Conservation (phyloP, 2,329 filamentous ascomycete genomes). For the Stemphylium vesicarium region DNA sequence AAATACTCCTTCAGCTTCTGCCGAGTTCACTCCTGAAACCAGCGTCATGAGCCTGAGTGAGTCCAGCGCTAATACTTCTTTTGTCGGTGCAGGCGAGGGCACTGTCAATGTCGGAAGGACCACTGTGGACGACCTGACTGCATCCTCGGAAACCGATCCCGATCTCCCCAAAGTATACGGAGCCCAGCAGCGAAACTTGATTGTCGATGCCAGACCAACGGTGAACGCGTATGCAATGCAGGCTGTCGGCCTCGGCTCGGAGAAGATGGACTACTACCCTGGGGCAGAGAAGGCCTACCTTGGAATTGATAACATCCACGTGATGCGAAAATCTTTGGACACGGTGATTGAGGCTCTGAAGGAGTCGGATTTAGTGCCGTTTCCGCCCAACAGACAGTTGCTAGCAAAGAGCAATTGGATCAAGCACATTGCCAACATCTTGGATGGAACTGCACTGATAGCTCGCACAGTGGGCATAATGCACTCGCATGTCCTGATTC, state of each 20-base stretch:
- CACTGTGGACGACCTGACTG: slow-evolving; percentile 36
- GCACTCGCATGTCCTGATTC: slow-evolving; percentile 93
- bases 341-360: slow-evolving; percentile 90
- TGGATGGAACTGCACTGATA: slow-evolving; percentile 85
- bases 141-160: slow-evolving; percentile 46
- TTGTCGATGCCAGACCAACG: slow-evolving; percentile 92
- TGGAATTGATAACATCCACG: slow-evolving; percentile 97
- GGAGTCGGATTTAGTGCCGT: slow-evolving; percentile 83
- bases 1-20: slow-evolving; percentile 33
- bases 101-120: slow-evolving; percentile 26
- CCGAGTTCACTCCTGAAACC: slow-evolving; percentile 39
- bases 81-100: slow-evolving; percentile 39
- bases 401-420: slow-evolving; percentile 88
- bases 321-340: slow-evolving; percentile 90
- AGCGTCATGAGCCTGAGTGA: slow-evolving; percentile 43
- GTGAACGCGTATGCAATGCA: slow-evolving; percentile 96
- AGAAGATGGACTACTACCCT: slow-evolving; percentile 97
- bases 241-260: slow-evolving; percentile 87
- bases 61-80: slow-evolving; percentile 44
- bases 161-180: slow-evolving; percentile 70
- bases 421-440: slow-evolving; percentile 81
- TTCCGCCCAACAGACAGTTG: slow-evolving; percentile 81
- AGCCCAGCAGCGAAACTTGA: slow-evolving; percentile 90
- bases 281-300: slow-evolving; percentile 90
- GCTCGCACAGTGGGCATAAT: slow-evolving; percentile 87